Conservation (phyloP, 345 rosid species). For the Salix udensis region DNA sequence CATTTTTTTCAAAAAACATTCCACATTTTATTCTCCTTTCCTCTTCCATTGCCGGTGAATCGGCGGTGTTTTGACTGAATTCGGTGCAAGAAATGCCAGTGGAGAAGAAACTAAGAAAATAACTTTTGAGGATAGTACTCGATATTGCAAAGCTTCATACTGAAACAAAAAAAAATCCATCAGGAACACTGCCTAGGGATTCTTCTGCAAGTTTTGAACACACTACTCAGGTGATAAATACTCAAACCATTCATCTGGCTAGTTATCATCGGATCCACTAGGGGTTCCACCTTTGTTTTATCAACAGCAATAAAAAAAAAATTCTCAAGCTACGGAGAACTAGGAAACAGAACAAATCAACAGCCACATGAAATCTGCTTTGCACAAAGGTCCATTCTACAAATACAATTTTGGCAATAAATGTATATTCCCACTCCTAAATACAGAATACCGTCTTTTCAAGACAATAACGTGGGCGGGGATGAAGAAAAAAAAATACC, state of each 20-base stretch:
- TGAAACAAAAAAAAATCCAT: not conserved
- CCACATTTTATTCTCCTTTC: not conserved
- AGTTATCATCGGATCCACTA: not conserved
- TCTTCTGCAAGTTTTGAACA: not conserved
- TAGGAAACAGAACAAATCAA: not conserved
- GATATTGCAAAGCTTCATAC: not conserved
- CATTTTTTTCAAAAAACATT: too few relatives aligned
- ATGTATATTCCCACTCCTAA: slow-evolving; percentile 15
- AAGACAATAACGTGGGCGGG: not conserved
- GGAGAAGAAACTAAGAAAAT: too few relatives aligned
- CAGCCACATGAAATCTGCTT: slow-evolving; percentile 13
- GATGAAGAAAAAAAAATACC: slow-evolving; percentile 9
- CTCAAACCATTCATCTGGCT: not conserved
- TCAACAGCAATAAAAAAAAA: not conserved
- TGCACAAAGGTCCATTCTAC: slow-evolving; percentile 15
- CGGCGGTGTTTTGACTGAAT: not conserved
- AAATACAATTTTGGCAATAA: slow-evolving; percentile 11
- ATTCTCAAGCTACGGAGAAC: not conserved
- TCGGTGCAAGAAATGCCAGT: not conserved
- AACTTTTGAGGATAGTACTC: not conserved
- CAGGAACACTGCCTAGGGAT: not conserved
- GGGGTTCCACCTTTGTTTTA: not conserved
- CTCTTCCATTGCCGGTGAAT: not conserved
- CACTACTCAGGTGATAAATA: not conserved
- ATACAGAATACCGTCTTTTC: not conserved